These are phyloP conservation scores for Elongisporangium prolatum DNA, from an alignment of 352 stramenopile species.

Conservation along the genomic window DNA sequence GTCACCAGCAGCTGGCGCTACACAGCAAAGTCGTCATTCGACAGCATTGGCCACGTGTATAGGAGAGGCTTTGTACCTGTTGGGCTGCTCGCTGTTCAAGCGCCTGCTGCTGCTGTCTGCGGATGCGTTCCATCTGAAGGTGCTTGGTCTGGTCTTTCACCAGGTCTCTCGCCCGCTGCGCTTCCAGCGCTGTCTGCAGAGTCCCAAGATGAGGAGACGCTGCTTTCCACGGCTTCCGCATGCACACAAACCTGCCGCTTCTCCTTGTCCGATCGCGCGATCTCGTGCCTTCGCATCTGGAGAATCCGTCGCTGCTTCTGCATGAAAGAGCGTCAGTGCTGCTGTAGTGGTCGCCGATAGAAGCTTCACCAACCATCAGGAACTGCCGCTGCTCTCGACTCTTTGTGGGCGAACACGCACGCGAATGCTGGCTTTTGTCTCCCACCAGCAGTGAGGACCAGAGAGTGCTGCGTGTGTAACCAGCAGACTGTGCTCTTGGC, in stretches of 20 bases:
- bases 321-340: not conserved
- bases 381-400: slow-evolving; percentile 51
- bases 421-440: not conserved
- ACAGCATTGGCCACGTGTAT: not conserved
- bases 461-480: not conserved
- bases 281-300: slow-evolving; percentile 37
- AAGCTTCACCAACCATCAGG: slow-evolving; percentile 20
- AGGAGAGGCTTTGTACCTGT: slow-evolving; percentile 18
- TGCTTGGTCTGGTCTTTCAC: slow-evolving; percentile 23
- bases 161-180: slow-evolving; percentile 40
- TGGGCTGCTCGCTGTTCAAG: slow-evolving; percentile 26
- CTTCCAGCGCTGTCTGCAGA: slow-evolving; percentile 29
- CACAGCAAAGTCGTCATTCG: not conserved
- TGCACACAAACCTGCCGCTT: slow-evolving; percentile 25
- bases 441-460: slow-evolving; percentile 1
- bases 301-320: slow-evolving; percentile 51
- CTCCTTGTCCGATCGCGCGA: slow-evolving; percentile 46
- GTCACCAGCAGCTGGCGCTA: slow-evolving; percentile 34
- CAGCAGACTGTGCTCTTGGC: not conserved
- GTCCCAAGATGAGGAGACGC: not conserved
- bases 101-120: slow-evolving; percentile 30
- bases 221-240: not conserved
- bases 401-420: slow-evolving; percentile 5
- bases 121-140: slow-evolving; percentile 42
- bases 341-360: too few relatives aligned